These are phyloP conservation scores for Ilyonectria sp. DNA, from an alignment of 2,329 filamentous ascomycete genomes.

Conservation along the genomic window DNA sequence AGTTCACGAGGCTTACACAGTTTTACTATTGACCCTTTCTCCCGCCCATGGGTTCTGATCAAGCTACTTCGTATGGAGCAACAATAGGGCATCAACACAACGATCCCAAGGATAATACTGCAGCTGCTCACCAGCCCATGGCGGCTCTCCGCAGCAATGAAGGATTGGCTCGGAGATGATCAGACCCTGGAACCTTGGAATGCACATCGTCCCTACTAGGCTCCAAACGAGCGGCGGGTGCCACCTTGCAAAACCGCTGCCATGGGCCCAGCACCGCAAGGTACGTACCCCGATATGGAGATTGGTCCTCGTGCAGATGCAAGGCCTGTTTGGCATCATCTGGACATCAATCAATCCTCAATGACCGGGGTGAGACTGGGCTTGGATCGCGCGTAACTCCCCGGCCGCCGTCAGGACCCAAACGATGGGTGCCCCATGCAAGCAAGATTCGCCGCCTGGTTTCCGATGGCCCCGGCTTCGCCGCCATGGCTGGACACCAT, in stretches of 20 bases:
- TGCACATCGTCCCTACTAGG: slow-evolving; percentile 39
- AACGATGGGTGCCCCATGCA: slow-evolving; percentile 35
- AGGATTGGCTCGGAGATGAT: slow-evolving; percentile 43
- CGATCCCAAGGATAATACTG: slow-evolving; percentile 19
- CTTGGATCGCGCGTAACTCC: slow-evolving; percentile 36
- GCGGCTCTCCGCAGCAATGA: slow-evolving; percentile 25
- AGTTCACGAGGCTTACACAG: neutral
- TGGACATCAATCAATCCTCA: slow-evolving; percentile 25
- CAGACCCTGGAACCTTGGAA: slow-evolving; percentile 45
- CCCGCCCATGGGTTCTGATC: neutral
- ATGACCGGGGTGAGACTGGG: slow-evolving; percentile 33
- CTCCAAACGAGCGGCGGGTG: slow-evolving; percentile 36
- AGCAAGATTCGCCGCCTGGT: slow-evolving; percentile 47
- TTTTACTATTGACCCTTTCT: neutral
- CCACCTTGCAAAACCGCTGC: slow-evolving; percentile 46
- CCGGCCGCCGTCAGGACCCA: slow-evolving; percentile 33
- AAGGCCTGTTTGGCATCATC: slow-evolving; percentile 42
- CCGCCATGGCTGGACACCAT: slow-evolving; percentile 43
- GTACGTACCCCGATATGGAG: slow-evolving; percentile 28
- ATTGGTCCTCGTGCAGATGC: slow-evolving; percentile 38
- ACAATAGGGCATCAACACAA: slow-evolving; percentile 13
- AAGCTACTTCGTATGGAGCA: neutral
- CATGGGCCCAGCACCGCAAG: slow-evolving; percentile 44
- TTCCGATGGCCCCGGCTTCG: slow-evolving; percentile 42
- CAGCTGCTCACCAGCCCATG: slow-evolving; percentile 19